Conservation (phyloP, 179 eudicot species). For the Silene vulgaris region DNA sequence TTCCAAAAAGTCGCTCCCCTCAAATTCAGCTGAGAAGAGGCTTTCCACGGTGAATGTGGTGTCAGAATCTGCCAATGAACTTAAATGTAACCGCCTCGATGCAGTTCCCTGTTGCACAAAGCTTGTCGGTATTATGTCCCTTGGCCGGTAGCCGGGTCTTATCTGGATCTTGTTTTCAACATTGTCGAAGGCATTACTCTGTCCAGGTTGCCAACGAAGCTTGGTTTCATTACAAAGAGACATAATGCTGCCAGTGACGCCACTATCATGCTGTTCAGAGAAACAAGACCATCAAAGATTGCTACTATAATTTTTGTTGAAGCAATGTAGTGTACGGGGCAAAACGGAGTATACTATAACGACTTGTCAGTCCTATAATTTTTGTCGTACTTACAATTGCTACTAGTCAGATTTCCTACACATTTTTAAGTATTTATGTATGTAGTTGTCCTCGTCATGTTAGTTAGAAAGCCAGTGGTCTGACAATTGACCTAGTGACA, state of each 20-base stretch:
- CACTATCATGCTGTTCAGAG: slow-evolving; percentile 22
- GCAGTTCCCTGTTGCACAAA: slow-evolving; percentile 57
- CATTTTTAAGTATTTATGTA: background rate
- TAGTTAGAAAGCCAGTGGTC: background rate
- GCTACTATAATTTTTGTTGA: slow-evolving; percentile 3
- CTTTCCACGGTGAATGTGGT: background rate
- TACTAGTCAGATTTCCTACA: background rate
- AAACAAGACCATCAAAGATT: slow-evolving; percentile 23
- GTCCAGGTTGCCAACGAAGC: slow-evolving; percentile 18
- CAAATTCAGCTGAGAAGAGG: slow-evolving; percentile 14
- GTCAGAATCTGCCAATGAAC: background rate
- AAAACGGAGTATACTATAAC: too few species aligned
- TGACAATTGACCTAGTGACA: slow-evolving; percentile 1
- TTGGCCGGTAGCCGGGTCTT: slow-evolving; percentile 28
- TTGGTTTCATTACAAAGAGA: slow-evolving; percentile 3
- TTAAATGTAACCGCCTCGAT: slow-evolving; percentile 33
- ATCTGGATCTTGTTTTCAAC: slow-evolving; percentile 42
- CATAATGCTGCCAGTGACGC: slow-evolving; percentile 13
- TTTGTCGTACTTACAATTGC: background rate
- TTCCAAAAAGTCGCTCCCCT: background rate
- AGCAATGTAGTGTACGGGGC: background rate
- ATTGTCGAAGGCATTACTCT: background rate
- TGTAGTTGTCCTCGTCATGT: background rate
- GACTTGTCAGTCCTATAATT: background rate
- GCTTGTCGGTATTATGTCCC: slow-evolving; percentile 18